Conservation (phyloP, 2,329 filamentous ascomycete genomes). For the Sporothrix brasiliensis region DNA sequence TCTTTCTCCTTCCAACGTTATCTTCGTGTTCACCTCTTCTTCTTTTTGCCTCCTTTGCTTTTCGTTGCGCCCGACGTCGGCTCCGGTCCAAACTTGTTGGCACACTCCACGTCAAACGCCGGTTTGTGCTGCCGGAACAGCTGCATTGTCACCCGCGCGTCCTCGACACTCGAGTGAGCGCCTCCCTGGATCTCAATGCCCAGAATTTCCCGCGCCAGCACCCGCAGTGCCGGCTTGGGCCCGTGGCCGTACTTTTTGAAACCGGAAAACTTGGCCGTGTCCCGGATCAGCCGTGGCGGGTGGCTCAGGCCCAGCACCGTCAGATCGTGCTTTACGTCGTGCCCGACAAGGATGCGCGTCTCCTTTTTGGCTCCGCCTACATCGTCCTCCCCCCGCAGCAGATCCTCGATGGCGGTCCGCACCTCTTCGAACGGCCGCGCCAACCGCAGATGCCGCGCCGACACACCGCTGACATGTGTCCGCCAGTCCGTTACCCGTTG, state of each 20-base stretch:
- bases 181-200: slow-evolving; percentile 65
- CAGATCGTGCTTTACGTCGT: slow-evolving; percentile 80
- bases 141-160: slow-evolving; percentile 88
- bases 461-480: slow-evolving; percentile 81
- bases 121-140: slow-evolving; percentile 82
- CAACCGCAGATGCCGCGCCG: slow-evolving; percentile 68
- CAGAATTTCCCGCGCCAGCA: slow-evolving; percentile 60
- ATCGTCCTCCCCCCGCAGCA: slow-evolving; percentile 59
- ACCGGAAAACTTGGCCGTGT: slow-evolving; percentile 76
- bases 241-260: slow-evolving; percentile 72
- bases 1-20: too few relatives aligned
- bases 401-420: slow-evolving; percentile 68
- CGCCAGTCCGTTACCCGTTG: slow-evolving; percentile 87
- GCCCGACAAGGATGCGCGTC: slow-evolving; percentile 72
- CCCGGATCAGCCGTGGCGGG: slow-evolving; percentile 74
- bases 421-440: slow-evolving; percentile 76
- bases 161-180: slow-evolving; percentile 69
- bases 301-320: slow-evolving; percentile 77
- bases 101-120: slow-evolving; percentile 80
- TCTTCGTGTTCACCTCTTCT: slow-evolving; percentile 37
- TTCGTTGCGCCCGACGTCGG: slow-evolving; percentile 41
- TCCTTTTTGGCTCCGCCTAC: slow-evolving; percentile 6
- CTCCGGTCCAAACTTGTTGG: slow-evolving; percentile 62
- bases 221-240: slow-evolving; percentile 67
- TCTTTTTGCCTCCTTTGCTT: slow-evolving; percentile 49